Evolutionary conservation across 768 basidiomycete genomes (phyloP).

Genomic region (Hypholoma sublateritium): DNA sequence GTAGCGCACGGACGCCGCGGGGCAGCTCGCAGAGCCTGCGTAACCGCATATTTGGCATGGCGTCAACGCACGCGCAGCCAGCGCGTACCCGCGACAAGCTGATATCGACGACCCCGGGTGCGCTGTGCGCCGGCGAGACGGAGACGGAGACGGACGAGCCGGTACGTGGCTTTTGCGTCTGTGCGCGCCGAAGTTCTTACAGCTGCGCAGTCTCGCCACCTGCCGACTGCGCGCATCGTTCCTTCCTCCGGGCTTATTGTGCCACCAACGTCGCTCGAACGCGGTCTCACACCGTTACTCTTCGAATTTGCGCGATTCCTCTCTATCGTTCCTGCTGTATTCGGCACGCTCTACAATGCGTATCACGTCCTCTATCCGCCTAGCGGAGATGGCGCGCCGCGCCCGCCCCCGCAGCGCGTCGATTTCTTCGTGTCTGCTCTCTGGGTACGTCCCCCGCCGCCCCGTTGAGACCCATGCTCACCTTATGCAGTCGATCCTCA

Average conservation of each 20-base stretch:
- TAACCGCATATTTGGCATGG: conserved; percentile 29
- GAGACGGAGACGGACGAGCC: conserved; percentile 80
- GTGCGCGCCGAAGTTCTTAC: not conserved
- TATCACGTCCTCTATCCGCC: conserved; percentile 53
- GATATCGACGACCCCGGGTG: conserved; percentile 66
- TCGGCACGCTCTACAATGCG: conserved; percentile 64
- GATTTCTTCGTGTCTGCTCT: conserved; percentile 70
- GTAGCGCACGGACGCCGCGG: conserved; percentile 11
- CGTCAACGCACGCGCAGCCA: conserved; percentile 12
- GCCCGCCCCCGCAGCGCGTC: conserved; percentile 48
- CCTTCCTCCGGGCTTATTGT: conserved; percentile 49
- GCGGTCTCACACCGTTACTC: conserved; percentile 54
- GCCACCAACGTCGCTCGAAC: conserved; percentile 45
- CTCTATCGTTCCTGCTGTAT: conserved; percentile 68
- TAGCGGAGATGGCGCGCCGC: conserved; percentile 4
- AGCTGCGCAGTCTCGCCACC: conserved; percentile 49
- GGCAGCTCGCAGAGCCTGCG: conserved; percentile 24
- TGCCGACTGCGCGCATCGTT: conserved; percentile 69
- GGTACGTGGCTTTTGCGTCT: conserved; percentile 39
- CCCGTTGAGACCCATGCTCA: not conserved
- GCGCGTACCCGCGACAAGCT: conserved; percentile 38
- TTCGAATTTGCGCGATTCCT: conserved; percentile 72
- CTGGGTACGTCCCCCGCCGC: conserved; percentile 52
- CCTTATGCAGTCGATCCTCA: conserved; percentile 54
- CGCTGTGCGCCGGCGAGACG: conserved; percentile 68